Evolutionary conservation across 305 asterid genomes (phyloP), one percentile per base, ranked within the genome.

Genomic region (Euphrasia arctica): DNA sequence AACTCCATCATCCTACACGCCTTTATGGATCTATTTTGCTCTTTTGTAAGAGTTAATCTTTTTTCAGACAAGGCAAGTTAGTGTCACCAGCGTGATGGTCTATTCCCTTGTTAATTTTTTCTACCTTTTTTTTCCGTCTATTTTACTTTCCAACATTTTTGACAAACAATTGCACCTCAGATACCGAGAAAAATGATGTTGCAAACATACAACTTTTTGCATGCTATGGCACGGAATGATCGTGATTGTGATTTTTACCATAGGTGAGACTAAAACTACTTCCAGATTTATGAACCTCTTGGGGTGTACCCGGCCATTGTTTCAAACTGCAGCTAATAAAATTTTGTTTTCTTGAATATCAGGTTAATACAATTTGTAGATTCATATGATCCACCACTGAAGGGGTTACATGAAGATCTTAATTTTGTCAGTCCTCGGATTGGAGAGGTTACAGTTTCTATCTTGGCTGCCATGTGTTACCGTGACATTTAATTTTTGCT

Each of bases 351-450:
- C 66, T 71, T 28, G 69, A 62, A 59, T 82, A 54, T 54, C 95
- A 91, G 98, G 84, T 78, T 93, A 79, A 74, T 88, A 74, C 97
- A 90, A 66, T 93, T 90, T 74, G 83, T 93, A 36, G 99, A 93
- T 80, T 88, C 99, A 49, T 93, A 88, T 63, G 97, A 90, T 86
- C 97, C 97, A 63, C 95, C 97, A 63, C 67, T 90, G 84, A 94
- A 90, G 87, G 99, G 99, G 74, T 84, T 94, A 72, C 97, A 90
- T 76, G 99, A 94, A 81, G 99, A 94, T 77, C 95, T 94, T 77
- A 94, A 93, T 80, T 90, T 94, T 62, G 99, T 94, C 78, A 90
- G 99, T 77, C 97, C 99, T 80, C 91, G 97, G 74, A 90, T 94
- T 70, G 99, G 99, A 83, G 99, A 94, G 99, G 99, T 93, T 48